Evolutionary conservation across 768 basidiomycete genomes (phyloP).

Genomic region (Pleurotus giganteus): DNA sequence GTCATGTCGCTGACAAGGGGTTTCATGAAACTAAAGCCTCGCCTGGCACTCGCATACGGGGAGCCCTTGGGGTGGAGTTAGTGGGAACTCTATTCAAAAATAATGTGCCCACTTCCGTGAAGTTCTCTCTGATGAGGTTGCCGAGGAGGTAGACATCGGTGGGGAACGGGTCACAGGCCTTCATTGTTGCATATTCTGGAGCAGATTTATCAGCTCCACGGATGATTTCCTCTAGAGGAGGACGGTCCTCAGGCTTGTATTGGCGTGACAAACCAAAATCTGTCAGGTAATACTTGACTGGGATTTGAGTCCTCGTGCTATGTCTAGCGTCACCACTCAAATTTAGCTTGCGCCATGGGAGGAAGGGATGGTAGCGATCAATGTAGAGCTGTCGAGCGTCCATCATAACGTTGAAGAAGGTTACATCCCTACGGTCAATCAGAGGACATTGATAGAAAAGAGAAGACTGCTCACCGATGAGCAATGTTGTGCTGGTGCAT

Average conservation of each 20-base stretch:
- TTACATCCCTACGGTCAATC: not conserved
- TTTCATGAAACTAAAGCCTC: conserved; percentile 27
- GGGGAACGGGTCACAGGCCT: conserved; percentile 26
- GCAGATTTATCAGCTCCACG: conserved; percentile 38
- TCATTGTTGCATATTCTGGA: conserved; percentile 27
- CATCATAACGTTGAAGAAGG: conserved; percentile 27
- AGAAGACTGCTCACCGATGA: conserved; percentile 8
- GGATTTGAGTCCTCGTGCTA: conserved; percentile 18
- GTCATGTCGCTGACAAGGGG: conserved; percentile 33
- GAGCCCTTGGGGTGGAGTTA: not conserved
- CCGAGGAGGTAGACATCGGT: conserved; percentile 35
- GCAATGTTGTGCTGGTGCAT: conserved; percentile 18
- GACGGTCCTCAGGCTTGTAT: conserved; percentile 21
- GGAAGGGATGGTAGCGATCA: conserved; percentile 19
- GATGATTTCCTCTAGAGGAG: conserved; percentile 26
- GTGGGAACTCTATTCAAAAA: not conserved
- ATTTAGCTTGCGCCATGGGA: conserved; percentile 15
- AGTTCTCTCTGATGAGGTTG: conserved; percentile 19
- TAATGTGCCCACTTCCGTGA: conserved; percentile 9
- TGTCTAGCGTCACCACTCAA: conserved; percentile 4
- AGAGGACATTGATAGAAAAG: too few species aligned
- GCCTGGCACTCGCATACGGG: not conserved
- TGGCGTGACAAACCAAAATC: conserved; percentile 29
- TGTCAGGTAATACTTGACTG: conserved; percentile 27
- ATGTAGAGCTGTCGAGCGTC: conserved; percentile 19